A percentile compares a stretch with the other conserved stretches of the same genome.
These are phyloP conservation scores for Aechmea fasciata DNA, from an alignment of 176 grass and related monocot genomes.

Conservation along the genomic window DNA sequence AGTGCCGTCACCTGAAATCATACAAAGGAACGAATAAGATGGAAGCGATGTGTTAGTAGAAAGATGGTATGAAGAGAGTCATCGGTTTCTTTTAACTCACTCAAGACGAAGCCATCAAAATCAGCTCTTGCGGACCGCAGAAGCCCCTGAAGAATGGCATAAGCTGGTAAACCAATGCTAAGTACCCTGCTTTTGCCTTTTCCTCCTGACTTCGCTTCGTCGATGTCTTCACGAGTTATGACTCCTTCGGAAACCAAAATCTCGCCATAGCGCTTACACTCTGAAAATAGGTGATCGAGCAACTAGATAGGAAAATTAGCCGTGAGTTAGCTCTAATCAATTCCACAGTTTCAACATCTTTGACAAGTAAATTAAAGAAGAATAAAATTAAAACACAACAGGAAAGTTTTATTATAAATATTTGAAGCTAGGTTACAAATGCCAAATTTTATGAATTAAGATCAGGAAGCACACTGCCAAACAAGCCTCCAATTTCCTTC, in stretches of 20 bases:
- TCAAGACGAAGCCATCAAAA: slow-evolving; percentile 55
- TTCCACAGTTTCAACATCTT: slow-evolving; percentile 5
- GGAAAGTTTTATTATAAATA: not conserved
- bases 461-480: no score
- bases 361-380: not conserved
- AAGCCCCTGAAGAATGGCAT: slow-evolving; percentile 75
- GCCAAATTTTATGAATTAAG: no score
- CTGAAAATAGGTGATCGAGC: slow-evolving; percentile 62
- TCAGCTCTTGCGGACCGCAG: slow-evolving; percentile 56
- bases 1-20: slow-evolving; percentile 45
- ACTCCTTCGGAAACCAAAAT: slow-evolving; percentile 54
- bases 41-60: slow-evolving; percentile 5
- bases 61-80: not conserved
- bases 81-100: slow-evolving; percentile 30
- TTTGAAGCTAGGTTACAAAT: no score
- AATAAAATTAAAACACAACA: not conserved
- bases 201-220: slow-evolving; percentile 65
- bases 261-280: slow-evolving; percentile 64
- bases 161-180: slow-evolving; percentile 82
- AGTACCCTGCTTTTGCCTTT: slow-evolving; percentile 62
- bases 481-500: no score
- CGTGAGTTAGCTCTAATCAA: slow-evolving; percentile 11
- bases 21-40: slow-evolving; percentile 4
- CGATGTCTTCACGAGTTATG: slow-evolving; percentile 63
- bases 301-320: slow-evolving; percentile 40